These are phyloP conservation scores for Fusarium xyrophilum DNA, from an alignment of 2,329 filamentous ascomycete species.

Conservation along the genomic window DNA sequence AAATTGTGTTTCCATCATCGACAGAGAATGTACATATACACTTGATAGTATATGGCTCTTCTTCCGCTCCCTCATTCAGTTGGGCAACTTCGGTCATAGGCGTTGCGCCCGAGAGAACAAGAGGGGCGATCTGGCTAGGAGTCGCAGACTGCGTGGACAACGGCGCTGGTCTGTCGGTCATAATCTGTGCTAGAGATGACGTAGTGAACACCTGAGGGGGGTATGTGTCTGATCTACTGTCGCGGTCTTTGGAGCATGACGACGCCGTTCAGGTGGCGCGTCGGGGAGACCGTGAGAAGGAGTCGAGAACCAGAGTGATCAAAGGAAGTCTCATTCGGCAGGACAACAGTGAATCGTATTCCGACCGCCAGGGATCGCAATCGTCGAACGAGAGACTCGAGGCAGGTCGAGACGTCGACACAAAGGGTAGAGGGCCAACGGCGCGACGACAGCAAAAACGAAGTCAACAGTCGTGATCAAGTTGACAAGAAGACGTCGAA, in stretches of 20 bases:
- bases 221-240: conserved; percentile 57
- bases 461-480: conserved; percentile 12
- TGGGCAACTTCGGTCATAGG: conserved; percentile 51
- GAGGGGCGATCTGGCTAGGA: conserved; percentile 60
- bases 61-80: conserved; percentile 64
- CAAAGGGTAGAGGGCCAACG: conserved; percentile 34
- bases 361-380: conserved; percentile 24
- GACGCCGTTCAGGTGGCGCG: conserved; percentile 57
- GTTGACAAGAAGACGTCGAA: conserved; percentile 16
- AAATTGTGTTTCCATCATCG: conserved; percentile 97
- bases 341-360: background rate
- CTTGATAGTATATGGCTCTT: conserved; percentile 93
- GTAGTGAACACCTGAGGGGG: conserved; percentile 45
- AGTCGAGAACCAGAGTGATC: conserved; percentile 33
- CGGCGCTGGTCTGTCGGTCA: conserved; percentile 65
- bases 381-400: conserved; percentile 27
- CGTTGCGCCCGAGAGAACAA: conserved; percentile 43
- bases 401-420: conserved; percentile 17
- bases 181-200: conserved; percentile 60
- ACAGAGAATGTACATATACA: conserved; percentile 94
- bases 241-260: conserved; percentile 65
- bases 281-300: conserved; percentile 35
- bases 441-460: conserved; percentile 19
- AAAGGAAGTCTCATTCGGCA: conserved; percentile 38
- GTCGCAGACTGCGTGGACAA: conserved; percentile 63